Percentiles rank a stretch among this genome's conserved stretches.
Conservation (phyloP, 139 green algal genomes). For the Picochlorum costavermella region DNA sequence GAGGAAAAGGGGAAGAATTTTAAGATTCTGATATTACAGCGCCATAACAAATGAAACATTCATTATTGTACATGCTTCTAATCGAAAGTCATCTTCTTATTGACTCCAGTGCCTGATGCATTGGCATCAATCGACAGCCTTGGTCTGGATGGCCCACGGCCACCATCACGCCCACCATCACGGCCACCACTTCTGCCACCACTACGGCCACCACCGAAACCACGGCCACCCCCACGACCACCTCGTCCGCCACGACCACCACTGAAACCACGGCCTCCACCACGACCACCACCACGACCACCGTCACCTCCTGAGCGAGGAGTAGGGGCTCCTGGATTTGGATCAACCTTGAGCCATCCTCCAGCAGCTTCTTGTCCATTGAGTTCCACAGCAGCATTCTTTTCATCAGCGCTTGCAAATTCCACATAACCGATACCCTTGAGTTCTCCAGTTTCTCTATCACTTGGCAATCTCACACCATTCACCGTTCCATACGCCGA, state of each 20-base stretch:
- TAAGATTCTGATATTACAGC: no score
- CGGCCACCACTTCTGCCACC: slow-evolving; percentile 37
- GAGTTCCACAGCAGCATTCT: slow-evolving; percentile 44
- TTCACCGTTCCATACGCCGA: slow-evolving; percentile 42
- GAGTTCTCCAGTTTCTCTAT: slow-evolving; percentile 60
- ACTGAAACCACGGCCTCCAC: not conserved
- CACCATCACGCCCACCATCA: slow-evolving; percentile 26
- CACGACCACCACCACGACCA: slow-evolving; percentile 26
- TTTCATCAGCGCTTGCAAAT: slow-evolving; percentile 47
- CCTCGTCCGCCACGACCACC: slow-evolving; percentile 6
- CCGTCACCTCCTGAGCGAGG: slow-evolving; percentile 10
- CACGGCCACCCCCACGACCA: slow-evolving; percentile 20
- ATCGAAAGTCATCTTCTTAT: slow-evolving; percentile 54
- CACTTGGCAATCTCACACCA: slow-evolving; percentile 58
- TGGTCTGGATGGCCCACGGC: slow-evolving; percentile 23
- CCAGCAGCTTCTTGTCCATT: slow-evolving; percentile 52
- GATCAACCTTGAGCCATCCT: slow-evolving; percentile 47
- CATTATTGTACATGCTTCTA: slow-evolving; percentile 1
- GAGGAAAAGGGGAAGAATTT: no score
- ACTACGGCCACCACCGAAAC: slow-evolving; percentile 22
- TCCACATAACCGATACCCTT: slow-evolving; percentile 73
- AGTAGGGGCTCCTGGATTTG: slow-evolving; percentile 10
- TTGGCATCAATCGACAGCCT: slow-evolving; percentile 35
- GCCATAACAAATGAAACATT: no score
- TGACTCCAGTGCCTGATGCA: slow-evolving; percentile 20